Evolutionary conservation across 208 protist species (phyloP).

Genomic region (Leishmania arabica): DNA sequence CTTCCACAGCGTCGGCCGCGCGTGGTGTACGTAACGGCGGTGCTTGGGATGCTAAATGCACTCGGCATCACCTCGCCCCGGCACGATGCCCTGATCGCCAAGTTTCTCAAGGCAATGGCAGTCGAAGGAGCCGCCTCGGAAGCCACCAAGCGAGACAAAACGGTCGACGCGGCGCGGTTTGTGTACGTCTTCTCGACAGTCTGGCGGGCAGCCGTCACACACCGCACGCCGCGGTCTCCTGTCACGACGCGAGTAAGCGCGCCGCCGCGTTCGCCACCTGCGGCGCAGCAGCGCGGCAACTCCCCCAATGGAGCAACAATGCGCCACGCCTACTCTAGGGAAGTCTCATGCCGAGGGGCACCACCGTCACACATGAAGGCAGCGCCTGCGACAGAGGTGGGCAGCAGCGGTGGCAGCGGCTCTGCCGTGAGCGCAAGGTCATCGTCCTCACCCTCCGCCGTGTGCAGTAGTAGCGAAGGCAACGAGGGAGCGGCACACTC

Average conservation of each 20-base stretch:
- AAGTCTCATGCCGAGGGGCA: background rate
- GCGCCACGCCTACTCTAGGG: background rate
- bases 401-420: background rate
- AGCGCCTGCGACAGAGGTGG: background rate
- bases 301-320: background rate
- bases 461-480: background rate
- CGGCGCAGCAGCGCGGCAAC: background rate
- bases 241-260: background rate
- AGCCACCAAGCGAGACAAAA: slow-evolving; percentile 1
- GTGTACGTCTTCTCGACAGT: slow-evolving; percentile 46
- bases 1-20: slow-evolving; percentile 10
- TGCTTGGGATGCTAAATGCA: slow-evolving; percentile 27
- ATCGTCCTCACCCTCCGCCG: background rate
- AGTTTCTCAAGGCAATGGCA: slow-evolving; percentile 45
- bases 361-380: background rate
- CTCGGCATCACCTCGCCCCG: slow-evolving; percentile 21
- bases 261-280: background rate
- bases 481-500: background rate
- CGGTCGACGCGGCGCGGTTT: slow-evolving; percentile 40
- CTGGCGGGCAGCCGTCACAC: slow-evolving; percentile 35
- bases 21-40: slow-evolving; percentile 22
- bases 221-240: background rate
- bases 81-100: slow-evolving; percentile 37
- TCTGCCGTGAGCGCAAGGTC: background rate
- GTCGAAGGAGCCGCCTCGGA: slow-evolving; percentile 3